A percentile compares a stretch with the other conserved stretches of the same genome.
phyloP scores from a whole-genome alignment of 208 protist species.

The Naegleria lovaniensis region DNA sequence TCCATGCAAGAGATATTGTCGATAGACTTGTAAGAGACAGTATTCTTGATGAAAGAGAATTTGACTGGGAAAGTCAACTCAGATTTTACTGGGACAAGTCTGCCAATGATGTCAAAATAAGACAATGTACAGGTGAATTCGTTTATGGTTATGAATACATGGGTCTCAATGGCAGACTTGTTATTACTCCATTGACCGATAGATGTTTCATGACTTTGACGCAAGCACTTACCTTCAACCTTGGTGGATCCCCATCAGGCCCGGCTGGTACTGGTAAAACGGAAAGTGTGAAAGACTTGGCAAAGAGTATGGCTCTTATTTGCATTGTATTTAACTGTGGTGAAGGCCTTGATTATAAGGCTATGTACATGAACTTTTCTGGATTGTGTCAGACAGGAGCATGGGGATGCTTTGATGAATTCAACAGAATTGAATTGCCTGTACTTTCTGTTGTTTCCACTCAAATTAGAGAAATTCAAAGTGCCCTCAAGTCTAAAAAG shows the following conservation, averaged over 20 bases:
- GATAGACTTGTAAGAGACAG: slow-evolving; percentile 95
- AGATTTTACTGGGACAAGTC: slow-evolving; percentile 95
- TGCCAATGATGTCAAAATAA: slow-evolving; percentile 86
- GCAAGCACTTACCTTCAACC: slow-evolving; percentile 91
- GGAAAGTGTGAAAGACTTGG: slow-evolving; percentile 97
- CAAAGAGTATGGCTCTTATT: slow-evolving; percentile 89
- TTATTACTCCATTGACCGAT: slow-evolving; percentile 98
- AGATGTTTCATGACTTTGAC: slow-evolving; percentile 98
- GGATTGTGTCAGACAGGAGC: slow-evolving; percentile 92
- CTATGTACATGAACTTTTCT: slow-evolving; percentile 95
- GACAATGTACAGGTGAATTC: slow-evolving; percentile 93
- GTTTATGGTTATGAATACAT: slow-evolving; percentile 98
- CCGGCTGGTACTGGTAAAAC: slow-evolving; percentile 93
- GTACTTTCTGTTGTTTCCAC: slow-evolving; percentile 96
- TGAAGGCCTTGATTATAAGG: slow-evolving; percentile 96
- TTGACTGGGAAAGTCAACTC: slow-evolving; percentile 98
- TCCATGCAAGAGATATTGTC: slow-evolving; percentile 98
- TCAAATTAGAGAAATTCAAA: slow-evolving; percentile 94
- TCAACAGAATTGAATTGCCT: slow-evolving; percentile 97
- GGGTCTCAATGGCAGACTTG: slow-evolving; percentile 95
- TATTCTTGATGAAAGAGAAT: slow-evolving; percentile 92
- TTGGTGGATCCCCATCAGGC: slow-evolving; percentile 88
- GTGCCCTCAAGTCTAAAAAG: slow-evolving; percentile 70
- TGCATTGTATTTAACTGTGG: slow-evolving; percentile 98
- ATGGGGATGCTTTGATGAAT: slow-evolving; percentile 99